phyloP scores from a whole-genome alignment of 1,139 yeast species.

The Taiozyma sp. region DNA sequence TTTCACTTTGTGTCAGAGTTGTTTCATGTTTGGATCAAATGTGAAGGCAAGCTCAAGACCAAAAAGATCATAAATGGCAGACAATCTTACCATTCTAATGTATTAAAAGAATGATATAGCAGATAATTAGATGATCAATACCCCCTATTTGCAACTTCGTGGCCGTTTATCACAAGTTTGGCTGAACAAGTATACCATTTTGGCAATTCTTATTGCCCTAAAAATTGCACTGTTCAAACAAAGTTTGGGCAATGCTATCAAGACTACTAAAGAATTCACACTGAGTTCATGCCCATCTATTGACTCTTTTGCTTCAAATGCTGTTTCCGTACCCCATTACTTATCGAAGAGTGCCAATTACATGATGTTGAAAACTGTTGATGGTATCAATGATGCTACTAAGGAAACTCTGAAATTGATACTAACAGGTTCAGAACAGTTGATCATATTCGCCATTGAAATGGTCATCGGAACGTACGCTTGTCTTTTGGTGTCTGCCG shows the following conservation, averaged over 20 bases:
- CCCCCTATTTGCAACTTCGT: conserved; percentile 34
- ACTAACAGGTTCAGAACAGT: conserved; percentile 50
- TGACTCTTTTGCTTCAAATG: conserved; percentile 38
- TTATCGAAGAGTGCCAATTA: conserved; percentile 48
- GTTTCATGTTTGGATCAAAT: not conserved
- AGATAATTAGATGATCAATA: not conserved
- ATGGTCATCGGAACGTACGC: conserved; percentile 79
- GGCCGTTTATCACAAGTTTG: conserved; percentile 55
- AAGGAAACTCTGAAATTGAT: conserved; percentile 35
- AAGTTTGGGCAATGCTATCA: conserved; percentile 37
- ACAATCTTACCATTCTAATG: not conserved
- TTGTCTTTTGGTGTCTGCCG: conserved; percentile 69
- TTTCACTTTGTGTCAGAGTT: not conserved
- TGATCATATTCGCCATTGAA: conserved; percentile 63
- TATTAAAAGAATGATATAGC: not conserved
- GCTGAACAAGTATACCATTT: conserved; percentile 49
- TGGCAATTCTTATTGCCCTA: conserved; percentile 38
- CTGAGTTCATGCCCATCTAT: conserved; percentile 38
- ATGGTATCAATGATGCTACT: conserved; percentile 41
- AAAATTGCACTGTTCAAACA: conserved; percentile 45
- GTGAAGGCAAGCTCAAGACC: not conserved
- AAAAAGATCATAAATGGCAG: not conserved
- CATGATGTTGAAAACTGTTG: conserved; percentile 41
- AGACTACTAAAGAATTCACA: conserved; percentile 31
- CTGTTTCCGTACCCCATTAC: conserved; percentile 50